These are phyloP conservation scores for Tripidium arundinaceum DNA, from an alignment of 202 grass and related monocot species.

Conservation along the genomic window DNA sequence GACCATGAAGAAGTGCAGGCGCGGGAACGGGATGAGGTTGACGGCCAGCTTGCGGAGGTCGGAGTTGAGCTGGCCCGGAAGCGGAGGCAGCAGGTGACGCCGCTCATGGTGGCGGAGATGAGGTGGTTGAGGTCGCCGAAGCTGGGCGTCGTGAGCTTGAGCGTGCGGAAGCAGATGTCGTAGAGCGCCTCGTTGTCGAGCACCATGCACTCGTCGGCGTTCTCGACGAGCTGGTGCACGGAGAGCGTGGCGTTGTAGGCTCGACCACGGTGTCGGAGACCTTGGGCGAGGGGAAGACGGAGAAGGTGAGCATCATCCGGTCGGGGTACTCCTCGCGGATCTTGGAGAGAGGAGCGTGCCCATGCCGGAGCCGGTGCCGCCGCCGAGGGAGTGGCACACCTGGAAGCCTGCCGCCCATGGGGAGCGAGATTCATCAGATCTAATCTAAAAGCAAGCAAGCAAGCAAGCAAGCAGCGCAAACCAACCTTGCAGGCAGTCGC, in stretches of 20 bases:
- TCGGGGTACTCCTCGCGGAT: constrained; percentile 94
- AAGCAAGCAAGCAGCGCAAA: too few relatives aligned
- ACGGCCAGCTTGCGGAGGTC: too few relatives aligned
- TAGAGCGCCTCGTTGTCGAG: constrained; percentile 80
- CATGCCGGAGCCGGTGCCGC: constrained; percentile 86
- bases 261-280: constrained; percentile 91
- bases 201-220: constrained; percentile 93
- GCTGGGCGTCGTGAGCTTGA: constrained; percentile 72
- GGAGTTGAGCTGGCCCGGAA: too few relatives aligned
- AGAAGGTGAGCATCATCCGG: constrained; percentile 95
- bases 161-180: constrained; percentile 73
- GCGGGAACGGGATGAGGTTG: too few relatives aligned
- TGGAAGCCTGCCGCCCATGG: too few relatives aligned
- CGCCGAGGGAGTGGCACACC: constrained; percentile 86
- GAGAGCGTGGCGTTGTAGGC: constrained; percentile 92
- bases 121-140: neutral
- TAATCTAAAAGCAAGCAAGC: too few relatives aligned
- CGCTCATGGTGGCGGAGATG: too few relatives aligned
- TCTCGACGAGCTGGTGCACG: constrained; percentile 91
- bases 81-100: too few relatives aligned
- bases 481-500: constrained; percentile 71
- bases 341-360: constrained; percentile 86
- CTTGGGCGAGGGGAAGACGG: constrained; percentile 90
- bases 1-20: too few relatives aligned
- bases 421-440: too few relatives aligned